Percentiles rank a stretch among this genome's conserved stretches.
phyloP scores from a whole-genome alignment of 257 asterid species.

The Rhazya stricta region DNA sequence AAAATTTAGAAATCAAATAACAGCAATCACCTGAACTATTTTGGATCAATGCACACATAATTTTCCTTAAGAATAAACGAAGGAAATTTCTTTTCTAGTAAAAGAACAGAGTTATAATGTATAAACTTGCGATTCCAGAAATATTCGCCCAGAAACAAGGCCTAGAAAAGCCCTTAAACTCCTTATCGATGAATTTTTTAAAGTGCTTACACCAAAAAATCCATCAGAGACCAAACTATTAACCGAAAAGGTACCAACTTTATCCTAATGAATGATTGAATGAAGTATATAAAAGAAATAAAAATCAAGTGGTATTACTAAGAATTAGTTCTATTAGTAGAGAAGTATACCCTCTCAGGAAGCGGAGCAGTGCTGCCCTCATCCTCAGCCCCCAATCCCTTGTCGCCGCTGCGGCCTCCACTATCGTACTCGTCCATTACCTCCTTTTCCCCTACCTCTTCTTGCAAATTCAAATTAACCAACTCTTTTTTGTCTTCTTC shows the following conservation, averaged over 20 bases:
- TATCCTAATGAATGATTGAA: not conserved
- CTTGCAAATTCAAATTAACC: conserved; percentile 23
- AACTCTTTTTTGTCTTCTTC: conserved; percentile 20
- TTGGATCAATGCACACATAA: not conserved
- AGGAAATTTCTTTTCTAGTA: not conserved
- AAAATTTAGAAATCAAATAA: not conserved
- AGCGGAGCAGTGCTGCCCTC: conserved; percentile 78
- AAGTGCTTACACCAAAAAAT: not conserved
- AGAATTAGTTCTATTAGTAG: not conserved
- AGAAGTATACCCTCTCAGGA: conserved; percentile 63
- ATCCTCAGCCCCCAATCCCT: conserved; percentile 58
- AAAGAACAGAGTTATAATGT: too few relatives aligned
- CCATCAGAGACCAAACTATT: not conserved
- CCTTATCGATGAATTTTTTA: too few relatives aligned
- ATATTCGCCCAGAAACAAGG: not conserved
- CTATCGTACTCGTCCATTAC: conserved; percentile 37
- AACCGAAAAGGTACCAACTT: conserved; percentile 4
- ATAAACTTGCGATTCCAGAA: not conserved
- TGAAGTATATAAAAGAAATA: not conserved
- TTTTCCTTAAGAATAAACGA: not conserved
- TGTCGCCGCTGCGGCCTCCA: conserved; percentile 52
- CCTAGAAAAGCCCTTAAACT: too few relatives aligned
- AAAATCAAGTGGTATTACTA: not conserved
- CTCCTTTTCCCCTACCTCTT: conserved; percentile 30
- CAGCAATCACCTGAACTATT: not conserved